Base-by-base conservation (phyloP, 371 early-diverging fungal genomes). In the Zopfochytrium polystomum region DNA sequence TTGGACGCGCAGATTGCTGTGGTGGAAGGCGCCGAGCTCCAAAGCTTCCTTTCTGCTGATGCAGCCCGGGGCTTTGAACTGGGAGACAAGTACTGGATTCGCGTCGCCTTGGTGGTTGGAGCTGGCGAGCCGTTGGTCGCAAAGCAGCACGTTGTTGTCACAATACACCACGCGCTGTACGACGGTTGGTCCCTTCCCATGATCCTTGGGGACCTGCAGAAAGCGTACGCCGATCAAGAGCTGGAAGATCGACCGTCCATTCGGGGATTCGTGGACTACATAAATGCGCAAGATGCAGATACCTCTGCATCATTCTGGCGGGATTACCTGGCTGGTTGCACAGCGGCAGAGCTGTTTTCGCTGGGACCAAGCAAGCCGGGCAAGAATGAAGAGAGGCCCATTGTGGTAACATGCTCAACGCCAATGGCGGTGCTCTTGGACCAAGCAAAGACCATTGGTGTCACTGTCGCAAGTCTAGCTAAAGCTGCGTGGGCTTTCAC, bases 131-230 rank as follows among this genome's bases (percentile, higher is more conserved):
- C n/a, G n/a, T n/a, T n/a, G n/a, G n/a, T n/a, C n/a, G n/a, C n/a
- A n/a, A n/a, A n/a, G 1, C 7, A 38, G 18, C 63, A 66, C 29
- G 31, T 68, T 6, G 35, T 72, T 7, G 5, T 71, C 23, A 65
- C 72, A 6, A 63, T 69, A 2, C 71, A 74, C 45, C 74, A 74
- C 52, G 72, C 68, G 2, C 32, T 71, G 3, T 68, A 63, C 47
- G 74, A 74, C 55, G 74, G 74, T 5, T 68, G 61, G 62, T 57
- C 52, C 22, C 9, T 71, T 15, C 48, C 55, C 5, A 26, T 67
- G 33, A 49, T 68, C 2, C 5, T 69, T 18, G 31, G 35, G 4
- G 73, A 66, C 26, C 34, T 73, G n/a, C n/a, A n/a, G n/a, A n/a
- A n/a, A n/a, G n/a, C 0, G 30, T 62, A 35, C 38, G 29, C 18